A percentile compares a stretch with the other conserved stretches of the same genome.
Evolutionary conservation across 2,329 filamentous ascomycete species (phyloP).

Genomic region (Hypoxylon sp.): DNA sequence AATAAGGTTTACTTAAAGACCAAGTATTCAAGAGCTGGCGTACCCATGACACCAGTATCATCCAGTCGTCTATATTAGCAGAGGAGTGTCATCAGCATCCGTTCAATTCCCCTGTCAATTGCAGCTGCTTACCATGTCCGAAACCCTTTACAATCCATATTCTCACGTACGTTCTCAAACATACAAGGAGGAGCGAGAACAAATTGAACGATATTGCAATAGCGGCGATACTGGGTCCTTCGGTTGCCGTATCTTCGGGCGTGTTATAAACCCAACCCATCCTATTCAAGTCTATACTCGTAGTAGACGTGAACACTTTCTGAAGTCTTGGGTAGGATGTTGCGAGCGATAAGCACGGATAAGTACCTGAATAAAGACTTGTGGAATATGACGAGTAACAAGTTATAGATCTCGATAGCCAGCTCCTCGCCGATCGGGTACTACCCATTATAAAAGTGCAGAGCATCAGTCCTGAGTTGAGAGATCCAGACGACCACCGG

Average conservation of each 20-base stretch:
- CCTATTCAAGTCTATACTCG: background rate
- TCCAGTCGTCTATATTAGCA: background rate
- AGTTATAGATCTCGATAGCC: background rate
- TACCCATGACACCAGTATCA: background rate
- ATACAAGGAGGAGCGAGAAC: background rate
- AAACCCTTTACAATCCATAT: background rate
- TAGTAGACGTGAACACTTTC: background rate
- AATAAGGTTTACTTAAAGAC: background rate
- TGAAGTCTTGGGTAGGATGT: background rate
- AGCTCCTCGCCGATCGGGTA: background rate
- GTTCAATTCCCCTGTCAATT: background rate
- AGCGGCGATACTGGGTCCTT: background rate
- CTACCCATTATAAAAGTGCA: background rate
- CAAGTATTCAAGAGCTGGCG: background rate
- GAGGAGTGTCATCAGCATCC: background rate
- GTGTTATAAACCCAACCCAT: background rate
- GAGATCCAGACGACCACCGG: background rate
- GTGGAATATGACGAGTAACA: background rate
- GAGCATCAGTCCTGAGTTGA: background rate
- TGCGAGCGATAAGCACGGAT: background rate
- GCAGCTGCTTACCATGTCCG: background rate
- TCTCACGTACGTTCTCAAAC: background rate
- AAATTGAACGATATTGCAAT: background rate
- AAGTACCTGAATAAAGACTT: background rate
- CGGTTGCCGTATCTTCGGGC: background rate